Percentiles rank a stretch among this genome's conserved stretches.
phyloP scores from a whole-genome alignment of 768 basidiomycete genomes.

The Tubosaeta brunneosetosa region DNA sequence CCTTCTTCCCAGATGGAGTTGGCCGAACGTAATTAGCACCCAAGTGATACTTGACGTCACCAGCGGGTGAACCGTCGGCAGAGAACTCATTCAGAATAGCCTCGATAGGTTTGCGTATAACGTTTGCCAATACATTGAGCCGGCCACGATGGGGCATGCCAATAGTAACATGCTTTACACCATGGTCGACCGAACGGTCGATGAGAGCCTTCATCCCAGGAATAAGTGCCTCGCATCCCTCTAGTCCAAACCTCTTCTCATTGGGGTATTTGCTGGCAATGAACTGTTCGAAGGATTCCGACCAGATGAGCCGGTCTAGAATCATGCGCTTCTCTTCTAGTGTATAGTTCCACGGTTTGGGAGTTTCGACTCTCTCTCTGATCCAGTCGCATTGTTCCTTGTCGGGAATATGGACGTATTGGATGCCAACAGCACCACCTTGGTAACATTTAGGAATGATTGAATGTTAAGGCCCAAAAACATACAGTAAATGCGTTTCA shows the following conservation, averaged over 20 bases:
- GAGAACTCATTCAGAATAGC: constrained; percentile 97
- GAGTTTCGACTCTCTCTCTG: constrained; percentile 90
- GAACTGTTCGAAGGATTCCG: constrained; percentile 99
- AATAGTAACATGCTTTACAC: constrained; percentile 93
- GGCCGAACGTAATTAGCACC: constrained; percentile 99
- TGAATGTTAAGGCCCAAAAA: constrained; percentile 6
- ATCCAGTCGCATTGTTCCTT: constrained; percentile 99
- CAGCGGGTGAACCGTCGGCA: constrained; percentile 75
- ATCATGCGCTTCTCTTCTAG: constrained; percentile 99
- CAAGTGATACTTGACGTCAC: constrained; percentile 98
- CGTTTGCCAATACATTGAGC: constrained; percentile 95
- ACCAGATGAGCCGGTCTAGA: constrained; percentile 98
- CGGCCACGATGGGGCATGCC: constrained; percentile 99
- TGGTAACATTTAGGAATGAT: constrained; percentile 6
- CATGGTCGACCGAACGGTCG: constrained; percentile 94
- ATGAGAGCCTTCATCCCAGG: constrained; percentile 99
- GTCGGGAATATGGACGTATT: constrained; percentile 95
- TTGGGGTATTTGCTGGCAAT: constrained; percentile 98
- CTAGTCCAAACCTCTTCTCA: constrained; percentile 98
- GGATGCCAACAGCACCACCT: constrained; percentile 87
- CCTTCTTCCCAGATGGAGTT: constrained; percentile 97
- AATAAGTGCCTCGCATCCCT: constrained; percentile 95
- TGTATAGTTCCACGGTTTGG: constrained; percentile 96
- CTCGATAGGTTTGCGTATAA: constrained; percentile 97
- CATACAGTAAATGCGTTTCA: constrained; percentile 93